Base-by-base conservation (phyloP, 2,329 filamentous ascomycete species). In the Blastomyces silverae region DNA sequence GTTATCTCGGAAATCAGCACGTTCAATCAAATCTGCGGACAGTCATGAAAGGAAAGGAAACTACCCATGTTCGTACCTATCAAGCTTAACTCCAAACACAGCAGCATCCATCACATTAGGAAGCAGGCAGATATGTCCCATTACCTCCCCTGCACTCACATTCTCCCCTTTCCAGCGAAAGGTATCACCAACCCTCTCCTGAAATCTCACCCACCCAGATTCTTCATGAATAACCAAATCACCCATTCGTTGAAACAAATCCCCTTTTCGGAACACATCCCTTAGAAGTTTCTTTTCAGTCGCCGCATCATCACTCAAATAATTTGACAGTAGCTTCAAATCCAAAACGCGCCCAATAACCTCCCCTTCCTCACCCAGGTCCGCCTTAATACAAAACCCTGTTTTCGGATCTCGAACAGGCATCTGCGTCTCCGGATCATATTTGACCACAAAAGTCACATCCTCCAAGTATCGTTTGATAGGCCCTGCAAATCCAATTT, bases 101-200 rank as follows among this genome's bases (percentile, higher is more conserved):
- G 94, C 95, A 42, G 89, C 89, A 78, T 95, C 91, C 42, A 83
- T 79, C 17, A 95, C 81, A 0, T 80, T 79, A 0, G 86, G 80
- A 72, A 92, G 88, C 0, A 80, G 77, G 17, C 89, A 87, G 0
- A 96, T 77, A 0, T 85, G 85, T 72, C 91, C 85, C n/a, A 87
- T 84, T n/a, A 96, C 91, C 75, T 96, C 91, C 57, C 84, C 86
- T 0, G 89, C 92, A 3, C 89, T 90, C 0, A 92, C 89, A 70
- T 92, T 92, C 76, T 92, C 89, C 58, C 86, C 87, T 79, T 94
- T 83, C 81, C 82, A 84, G 3, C 82, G 74, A 71, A 80, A 84
- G 0, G 81, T 83, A 66, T 84, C 82, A 15, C 82, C 82, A 56
- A 83, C 74, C 3, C 82, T 76, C 67, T 96, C 91, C 59, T 79